Conservation (phyloP, 2,329 filamentous ascomycete genomes). For the Epichloe sp. region DNA sequence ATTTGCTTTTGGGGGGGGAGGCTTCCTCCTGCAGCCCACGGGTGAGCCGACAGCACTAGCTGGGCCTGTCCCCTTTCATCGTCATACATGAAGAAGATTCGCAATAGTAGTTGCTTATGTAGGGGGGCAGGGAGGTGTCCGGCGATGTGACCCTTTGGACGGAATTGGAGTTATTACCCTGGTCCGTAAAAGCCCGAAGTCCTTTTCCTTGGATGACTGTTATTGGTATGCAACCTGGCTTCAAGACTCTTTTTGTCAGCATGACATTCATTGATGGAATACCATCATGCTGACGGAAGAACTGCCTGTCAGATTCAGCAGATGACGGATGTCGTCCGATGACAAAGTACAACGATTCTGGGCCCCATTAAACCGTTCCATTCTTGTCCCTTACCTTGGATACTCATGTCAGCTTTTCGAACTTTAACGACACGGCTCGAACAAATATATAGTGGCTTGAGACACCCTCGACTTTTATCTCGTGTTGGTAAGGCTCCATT, state of each 20-base stretch:
- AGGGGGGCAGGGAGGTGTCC: not conserved
- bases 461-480: not conserved
- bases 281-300: not conserved
- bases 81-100: constrained; percentile 2
- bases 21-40: not conserved
- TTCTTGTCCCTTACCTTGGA: not conserved
- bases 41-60: not conserved
- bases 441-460: constrained; percentile 6
- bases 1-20: not conserved
- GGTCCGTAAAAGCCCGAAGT: not conserved
- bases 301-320: constrained; percentile 1
- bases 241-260: not conserved
- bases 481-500: constrained; percentile 1
- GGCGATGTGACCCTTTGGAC: constrained; percentile 1
- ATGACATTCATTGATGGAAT: not conserved
- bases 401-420: not conserved
- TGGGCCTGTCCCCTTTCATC: not conserved
- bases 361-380: not conserved
- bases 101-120: not conserved
- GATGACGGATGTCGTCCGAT: not conserved
- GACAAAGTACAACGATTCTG: not conserved
- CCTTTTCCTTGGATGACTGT: too few relatives aligned
- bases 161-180: not conserved
- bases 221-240: not conserved
- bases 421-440: not conserved